Conservation (phyloP, 2,329 filamentous ascomycete species). For the Cladosporium sp. region DNA sequence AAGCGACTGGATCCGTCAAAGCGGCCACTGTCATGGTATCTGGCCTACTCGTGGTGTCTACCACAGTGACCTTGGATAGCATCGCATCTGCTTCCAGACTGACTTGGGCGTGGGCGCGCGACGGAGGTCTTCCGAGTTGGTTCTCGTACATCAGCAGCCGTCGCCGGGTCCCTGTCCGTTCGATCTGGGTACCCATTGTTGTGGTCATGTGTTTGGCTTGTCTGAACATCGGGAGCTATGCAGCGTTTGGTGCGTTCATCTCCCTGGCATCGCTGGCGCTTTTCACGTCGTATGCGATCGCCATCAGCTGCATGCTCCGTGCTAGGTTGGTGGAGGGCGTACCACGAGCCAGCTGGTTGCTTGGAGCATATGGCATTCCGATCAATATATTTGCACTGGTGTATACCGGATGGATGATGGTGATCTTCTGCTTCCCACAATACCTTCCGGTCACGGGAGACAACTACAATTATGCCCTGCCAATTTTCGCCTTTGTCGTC, state of each 20-base stretch:
- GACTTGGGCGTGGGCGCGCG: conserved; percentile 31
- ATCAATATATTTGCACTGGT: conserved; percentile 30
- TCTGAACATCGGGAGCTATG: conserved; percentile 26
- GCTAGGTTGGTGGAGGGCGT: conserved; percentile 14
- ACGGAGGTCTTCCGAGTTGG: conserved; percentile 28
- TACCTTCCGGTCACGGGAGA: conserved; percentile 27
- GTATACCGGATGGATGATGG: conserved; percentile 26
- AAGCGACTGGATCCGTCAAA: conserved; percentile 25
- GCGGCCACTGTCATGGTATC: conserved; percentile 28
- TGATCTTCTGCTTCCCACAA: conserved; percentile 29
- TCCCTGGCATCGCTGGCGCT: conserved; percentile 28
- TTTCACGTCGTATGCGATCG: conserved; percentile 30
- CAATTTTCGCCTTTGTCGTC: conserved; percentile 27
- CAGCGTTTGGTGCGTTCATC: conserved; percentile 28
- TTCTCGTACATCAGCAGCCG: conserved; percentile 27
- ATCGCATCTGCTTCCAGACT: conserved; percentile 28
- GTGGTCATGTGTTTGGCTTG: conserved; percentile 27
- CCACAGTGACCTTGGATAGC: conserved; percentile 23
- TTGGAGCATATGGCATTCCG: conserved; percentile 24
- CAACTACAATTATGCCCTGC: conserved; percentile 30
- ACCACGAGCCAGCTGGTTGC: conserved; percentile 24
- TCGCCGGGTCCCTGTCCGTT: conserved; percentile 27
- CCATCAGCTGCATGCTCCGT: conserved; percentile 28
- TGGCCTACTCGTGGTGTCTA: conserved; percentile 24
- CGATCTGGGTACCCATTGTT: conserved; percentile 27